Evolutionary conservation across 768 basidiomycete genomes (phyloP).

Genomic region (Leccinellum luteum): DNA sequence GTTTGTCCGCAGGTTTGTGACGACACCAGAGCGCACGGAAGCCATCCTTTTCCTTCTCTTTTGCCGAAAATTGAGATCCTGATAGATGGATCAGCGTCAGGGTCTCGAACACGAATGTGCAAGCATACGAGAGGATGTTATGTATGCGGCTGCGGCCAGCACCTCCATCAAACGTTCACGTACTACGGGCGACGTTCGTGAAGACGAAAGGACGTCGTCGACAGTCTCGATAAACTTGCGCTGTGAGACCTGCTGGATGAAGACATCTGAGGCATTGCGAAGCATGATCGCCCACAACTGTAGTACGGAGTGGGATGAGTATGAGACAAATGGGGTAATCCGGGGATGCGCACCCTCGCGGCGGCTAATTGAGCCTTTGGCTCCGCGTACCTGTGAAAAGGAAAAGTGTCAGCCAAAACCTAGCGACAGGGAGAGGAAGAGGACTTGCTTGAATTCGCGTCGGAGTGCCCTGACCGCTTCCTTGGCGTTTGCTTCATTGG

Average conservation of each 20-base stretch:
- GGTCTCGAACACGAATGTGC: not conserved
- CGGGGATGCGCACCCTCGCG: constrained; percentile 54
- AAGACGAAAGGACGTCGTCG: constrained; percentile 64
- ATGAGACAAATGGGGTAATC: not conserved
- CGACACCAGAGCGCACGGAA: constrained; percentile 78
- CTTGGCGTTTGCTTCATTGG: constrained; percentile 69
- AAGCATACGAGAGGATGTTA: constrained; percentile 27
- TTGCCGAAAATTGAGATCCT: constrained; percentile 23
- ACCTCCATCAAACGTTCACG: constrained; percentile 78
- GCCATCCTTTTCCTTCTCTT: constrained; percentile 42
- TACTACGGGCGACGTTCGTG: constrained; percentile 74
- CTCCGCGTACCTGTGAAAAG: constrained; percentile 59
- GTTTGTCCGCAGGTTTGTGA: constrained; percentile 76
- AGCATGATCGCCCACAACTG: constrained; percentile 92
- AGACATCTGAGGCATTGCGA: constrained; percentile 70
- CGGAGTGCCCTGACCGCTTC: constrained; percentile 82
- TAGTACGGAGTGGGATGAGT: not conserved
- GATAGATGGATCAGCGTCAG: not conserved
- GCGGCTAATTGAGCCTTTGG: constrained; percentile 74
- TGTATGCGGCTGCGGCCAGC: constrained; percentile 75
- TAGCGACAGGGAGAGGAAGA: constrained; percentile 4
- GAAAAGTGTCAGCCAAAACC: not conserved
- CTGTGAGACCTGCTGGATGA: constrained; percentile 65
- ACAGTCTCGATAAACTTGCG: constrained; percentile 79
- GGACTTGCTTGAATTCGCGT: constrained; percentile 76